Conservation (phyloP, 116 monocot species). For the Iris pallida region DNA sequence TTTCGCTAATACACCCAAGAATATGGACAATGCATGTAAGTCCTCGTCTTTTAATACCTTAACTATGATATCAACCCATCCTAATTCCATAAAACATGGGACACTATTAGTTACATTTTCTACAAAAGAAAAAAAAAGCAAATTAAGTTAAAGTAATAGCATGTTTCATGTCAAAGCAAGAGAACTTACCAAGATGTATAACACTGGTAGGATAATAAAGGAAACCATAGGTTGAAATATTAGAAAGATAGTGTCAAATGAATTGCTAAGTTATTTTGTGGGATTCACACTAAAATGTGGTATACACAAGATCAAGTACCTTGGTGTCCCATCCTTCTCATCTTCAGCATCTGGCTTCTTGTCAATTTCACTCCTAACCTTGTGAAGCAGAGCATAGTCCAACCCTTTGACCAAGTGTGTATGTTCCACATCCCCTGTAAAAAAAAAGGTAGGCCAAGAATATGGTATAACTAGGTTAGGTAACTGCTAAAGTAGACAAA, state of each 20-base stretch:
- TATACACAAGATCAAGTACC: constrained; percentile 27
- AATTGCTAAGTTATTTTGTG: not conserved
- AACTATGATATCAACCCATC: too few relatives aligned
- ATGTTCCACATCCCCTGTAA: constrained; percentile 89
- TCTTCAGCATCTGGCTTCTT: constrained; percentile 90
- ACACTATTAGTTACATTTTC: not conserved
- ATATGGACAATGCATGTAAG: too few relatives aligned
- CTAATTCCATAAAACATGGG: too few relatives aligned
- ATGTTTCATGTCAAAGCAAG: too few relatives aligned
- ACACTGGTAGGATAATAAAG: not conserved
- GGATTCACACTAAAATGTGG: not conserved
- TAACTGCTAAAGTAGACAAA: not conserved
- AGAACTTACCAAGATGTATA: not conserved
- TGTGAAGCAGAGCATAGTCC: constrained; percentile 98
- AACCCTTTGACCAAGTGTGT: constrained; percentile 99
- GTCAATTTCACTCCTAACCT: constrained; percentile 92
- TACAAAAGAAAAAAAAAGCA: not conserved
- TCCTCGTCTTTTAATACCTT: too few relatives aligned
- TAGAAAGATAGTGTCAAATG: not conserved
- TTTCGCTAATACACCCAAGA: too few relatives aligned
- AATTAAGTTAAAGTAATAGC: too few relatives aligned
- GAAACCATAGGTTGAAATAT: not conserved
- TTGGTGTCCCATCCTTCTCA: constrained; percentile 60
- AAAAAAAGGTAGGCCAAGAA: not conserved
- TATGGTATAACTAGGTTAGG: not conserved